Evolutionary conservation across 2,329 filamentous ascomycete genomes (phyloP), one percentile per base, ranked within the genome.

Genomic region (Didymella pomorum): DNA sequence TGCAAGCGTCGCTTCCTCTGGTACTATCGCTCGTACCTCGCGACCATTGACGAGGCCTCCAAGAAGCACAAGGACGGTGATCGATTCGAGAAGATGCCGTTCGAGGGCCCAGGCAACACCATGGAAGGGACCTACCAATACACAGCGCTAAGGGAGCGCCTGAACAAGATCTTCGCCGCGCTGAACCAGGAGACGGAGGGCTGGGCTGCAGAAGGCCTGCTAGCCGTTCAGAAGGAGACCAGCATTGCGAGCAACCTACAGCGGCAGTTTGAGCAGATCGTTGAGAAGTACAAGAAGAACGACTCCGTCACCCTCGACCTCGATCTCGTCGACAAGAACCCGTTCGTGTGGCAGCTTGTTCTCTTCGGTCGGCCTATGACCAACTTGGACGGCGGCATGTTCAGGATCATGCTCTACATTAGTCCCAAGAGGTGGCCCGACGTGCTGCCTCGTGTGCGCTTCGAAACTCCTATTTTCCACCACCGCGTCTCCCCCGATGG

Each of bases 321-420:
- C 35, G 86, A 88, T 55, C 81, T 98, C 7, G 88, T 90, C 28
- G 83, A 95, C 63, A 86, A 83, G 37, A 98, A 97, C 69, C 93
- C 94, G 0, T 97, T 97, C 71, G 83, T 94, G 20, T 98, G 95
- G 95, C 78, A 84, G 20, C 76, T 98, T 59, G 95, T 92, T 1
- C 93, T 97, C 74, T 96, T 97, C 73, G 95, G 95, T 25, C 86
- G 89, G 53, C 92, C 93, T 0, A 96, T 95, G 89, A 96, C 93
- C 6, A 93, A 96, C 66, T 85, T 98, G 2, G 94, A 98, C 68
- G 94, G 93, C 16, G 72, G 94, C 2, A 85, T 98, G 60, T 94
- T 98, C 80, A 87, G 86, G 60, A 89, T 97, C 75, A 89, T 84
- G 68, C 82, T 98, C 54, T 83, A 83, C 69, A 89, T 98, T 69